Conservation (phyloP, 2,329 filamentous ascomycete genomes). For the Botryotinia globosa region DNA sequence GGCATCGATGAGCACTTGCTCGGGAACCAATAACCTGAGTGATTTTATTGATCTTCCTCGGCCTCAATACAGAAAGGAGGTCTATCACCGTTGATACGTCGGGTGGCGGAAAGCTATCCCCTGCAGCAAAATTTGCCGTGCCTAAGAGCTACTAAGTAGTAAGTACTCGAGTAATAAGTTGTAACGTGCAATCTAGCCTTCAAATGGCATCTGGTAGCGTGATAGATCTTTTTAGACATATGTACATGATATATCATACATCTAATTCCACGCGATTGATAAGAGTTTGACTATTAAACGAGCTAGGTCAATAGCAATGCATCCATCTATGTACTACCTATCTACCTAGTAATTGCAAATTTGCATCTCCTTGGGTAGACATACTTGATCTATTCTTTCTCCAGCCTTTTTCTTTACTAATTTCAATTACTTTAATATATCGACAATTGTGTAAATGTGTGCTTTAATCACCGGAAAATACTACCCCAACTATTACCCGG, state of each 20-base stretch:
- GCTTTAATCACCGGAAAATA: background rate
- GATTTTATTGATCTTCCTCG: background rate
- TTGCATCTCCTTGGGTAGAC: background rate
- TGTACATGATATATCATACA: too few species aligned
- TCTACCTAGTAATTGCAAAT: background rate
- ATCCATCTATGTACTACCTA: too few species aligned
- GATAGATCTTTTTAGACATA: background rate
- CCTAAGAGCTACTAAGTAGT: background rate
- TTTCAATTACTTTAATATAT: background rate
- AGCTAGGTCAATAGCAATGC: background rate
- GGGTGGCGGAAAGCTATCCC: background rate
- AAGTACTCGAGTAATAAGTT: background rate
- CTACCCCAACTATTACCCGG: background rate
- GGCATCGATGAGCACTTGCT: slow-evolving; percentile 8
- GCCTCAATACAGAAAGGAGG: background rate
- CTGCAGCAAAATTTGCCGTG: background rate
- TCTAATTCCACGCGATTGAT: background rate
- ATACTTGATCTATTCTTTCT: background rate
- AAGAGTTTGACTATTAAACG: background rate
- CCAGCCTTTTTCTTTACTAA: background rate
- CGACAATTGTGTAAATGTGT: background rate
- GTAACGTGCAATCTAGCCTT: background rate
- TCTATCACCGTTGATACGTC: background rate
- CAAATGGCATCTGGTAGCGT: background rate
- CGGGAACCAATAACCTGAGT: slow-evolving; percentile 11